phyloP scores from a whole-genome alignment of 257 asterid genomes.

The Paraleonurus japonicus region DNA sequence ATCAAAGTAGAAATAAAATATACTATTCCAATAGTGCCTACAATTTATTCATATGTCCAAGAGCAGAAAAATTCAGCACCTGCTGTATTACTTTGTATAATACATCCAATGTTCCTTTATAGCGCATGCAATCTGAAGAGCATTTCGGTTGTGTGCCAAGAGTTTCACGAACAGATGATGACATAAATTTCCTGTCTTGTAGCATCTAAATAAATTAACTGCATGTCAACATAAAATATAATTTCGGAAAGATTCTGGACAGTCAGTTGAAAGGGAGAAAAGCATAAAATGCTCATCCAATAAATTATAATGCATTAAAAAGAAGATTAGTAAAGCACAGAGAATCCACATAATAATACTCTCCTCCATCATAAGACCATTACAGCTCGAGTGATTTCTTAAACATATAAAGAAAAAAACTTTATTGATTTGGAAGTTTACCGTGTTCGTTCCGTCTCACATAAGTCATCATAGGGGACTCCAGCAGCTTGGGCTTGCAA shows the following conservation, averaged over 20 bases:
- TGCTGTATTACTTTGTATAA: constrained; percentile 62
- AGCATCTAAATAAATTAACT: constrained; percentile 42
- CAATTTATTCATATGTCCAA: neutral
- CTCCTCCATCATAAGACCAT: neutral
- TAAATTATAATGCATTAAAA: neutral
- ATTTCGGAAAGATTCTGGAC: neutral
- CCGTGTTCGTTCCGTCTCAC: constrained; percentile 31
- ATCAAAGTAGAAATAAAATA: neutral
- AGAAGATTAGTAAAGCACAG: neutral
- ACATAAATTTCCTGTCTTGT: constrained; percentile 39
- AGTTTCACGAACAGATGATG: constrained; percentile 36
- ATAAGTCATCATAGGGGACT: constrained; percentile 46
- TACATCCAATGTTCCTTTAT: constrained; percentile 78
- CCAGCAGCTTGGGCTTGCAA: constrained; percentile 95
- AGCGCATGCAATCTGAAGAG: constrained; percentile 53
- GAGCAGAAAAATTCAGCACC: constrained; percentile 45
- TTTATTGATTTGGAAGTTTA: constrained; percentile 16
- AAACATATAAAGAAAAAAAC: neutral
- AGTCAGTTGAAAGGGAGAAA: neutral
- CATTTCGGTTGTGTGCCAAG: constrained; percentile 41
- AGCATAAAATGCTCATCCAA: neutral
- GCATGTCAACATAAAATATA: neutral
- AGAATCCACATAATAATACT: neutral
- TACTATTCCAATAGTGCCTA: neutral
- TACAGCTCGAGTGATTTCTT: neutral